Percentiles rank a stretch among this genome's conserved stretches.
phyloP scores from a whole-genome alignment of 176 grass and related monocot genomes.

The Puccinellia tenuiflora region DNA sequence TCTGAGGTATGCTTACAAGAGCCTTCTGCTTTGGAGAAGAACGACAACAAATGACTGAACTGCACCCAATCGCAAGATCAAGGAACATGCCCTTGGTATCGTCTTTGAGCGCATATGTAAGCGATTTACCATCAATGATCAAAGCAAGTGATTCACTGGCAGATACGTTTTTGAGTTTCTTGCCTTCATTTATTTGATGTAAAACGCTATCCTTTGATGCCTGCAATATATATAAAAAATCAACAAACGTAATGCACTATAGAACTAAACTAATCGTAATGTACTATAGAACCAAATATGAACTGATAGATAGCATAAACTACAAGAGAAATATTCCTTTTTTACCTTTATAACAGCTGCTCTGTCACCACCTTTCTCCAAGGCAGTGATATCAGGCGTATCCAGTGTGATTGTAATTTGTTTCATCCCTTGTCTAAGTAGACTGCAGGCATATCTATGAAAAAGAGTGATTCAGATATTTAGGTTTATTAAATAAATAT shows the following conservation, averaged over 20 bases:
- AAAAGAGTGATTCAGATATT: not conserved
- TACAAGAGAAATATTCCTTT: not conserved
- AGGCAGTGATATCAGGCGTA: slow-evolving; percentile 41
- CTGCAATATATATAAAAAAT: slow-evolving; percentile 35
- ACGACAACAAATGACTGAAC: slow-evolving; percentile 91
- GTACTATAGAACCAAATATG: not conserved
- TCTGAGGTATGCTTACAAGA: slow-evolving; percentile 47
- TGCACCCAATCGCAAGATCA: slow-evolving; percentile 50
- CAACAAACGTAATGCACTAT: not conserved
- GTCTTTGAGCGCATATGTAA: slow-evolving; percentile 66
- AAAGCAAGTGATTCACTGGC: slow-evolving; percentile 55
- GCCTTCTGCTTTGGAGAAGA: slow-evolving; percentile 96
- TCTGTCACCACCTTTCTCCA: slow-evolving; percentile 67
- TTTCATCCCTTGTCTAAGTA: slow-evolving; percentile 87
- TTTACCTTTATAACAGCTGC: slow-evolving; percentile 49
- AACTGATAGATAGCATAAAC: not conserved
- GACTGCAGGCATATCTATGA: slow-evolving; percentile 80
- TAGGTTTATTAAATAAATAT: not conserved
- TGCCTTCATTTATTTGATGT: slow-evolving; percentile 60
- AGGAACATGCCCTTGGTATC: slow-evolving; percentile 51
- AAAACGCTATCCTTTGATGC: slow-evolving; percentile 48
- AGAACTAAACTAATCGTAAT: not conserved
- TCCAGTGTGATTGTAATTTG: slow-evolving; percentile 91
- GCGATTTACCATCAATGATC: slow-evolving; percentile 86
- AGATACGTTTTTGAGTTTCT: slow-evolving; percentile 32